phyloP scores from a whole-genome alignment of 2,329 filamentous ascomycete species.

The Talaromyces sp. region DNA sequence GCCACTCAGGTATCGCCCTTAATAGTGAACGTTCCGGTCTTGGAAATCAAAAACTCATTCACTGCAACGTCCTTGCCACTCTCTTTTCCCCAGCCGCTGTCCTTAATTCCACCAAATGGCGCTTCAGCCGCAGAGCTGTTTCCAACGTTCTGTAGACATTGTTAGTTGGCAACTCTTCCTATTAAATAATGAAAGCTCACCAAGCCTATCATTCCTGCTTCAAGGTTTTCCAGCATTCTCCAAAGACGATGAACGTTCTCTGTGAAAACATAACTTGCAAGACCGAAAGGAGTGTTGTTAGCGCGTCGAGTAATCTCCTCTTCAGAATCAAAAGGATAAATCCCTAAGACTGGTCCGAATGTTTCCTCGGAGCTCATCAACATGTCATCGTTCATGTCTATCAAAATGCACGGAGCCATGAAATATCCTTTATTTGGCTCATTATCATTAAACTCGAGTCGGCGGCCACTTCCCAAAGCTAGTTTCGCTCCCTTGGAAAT shows the following conservation, averaged over 20 bases:
- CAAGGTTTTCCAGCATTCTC: constrained; percentile 36
- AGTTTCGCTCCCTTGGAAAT: constrained; percentile 49
- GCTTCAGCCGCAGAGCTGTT: constrained; percentile 19
- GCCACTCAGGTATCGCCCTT: constrained; percentile 11
- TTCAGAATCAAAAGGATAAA: constrained; percentile 52
- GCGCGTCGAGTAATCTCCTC: constrained; percentile 40
- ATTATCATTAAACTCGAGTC: constrained; percentile 24
- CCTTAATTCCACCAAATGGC: constrained; percentile 23
- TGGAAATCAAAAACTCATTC: constrained; percentile 37
- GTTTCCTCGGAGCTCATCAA: constrained; percentile 52
- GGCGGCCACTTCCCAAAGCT: constrained; percentile 41
- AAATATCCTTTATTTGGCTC: constrained; percentile 53
- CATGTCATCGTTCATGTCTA: constrained; percentile 49
- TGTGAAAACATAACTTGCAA: constrained; percentile 44
- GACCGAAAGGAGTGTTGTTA: constrained; percentile 40
- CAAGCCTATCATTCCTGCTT: constrained; percentile 40
- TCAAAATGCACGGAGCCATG: constrained; percentile 52
- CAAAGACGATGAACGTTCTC: constrained; percentile 40
- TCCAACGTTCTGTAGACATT: constrained; percentile 19
- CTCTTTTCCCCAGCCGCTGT: constrained; percentile 26
- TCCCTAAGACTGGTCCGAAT: constrained; percentile 57
- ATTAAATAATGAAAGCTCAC: background rate
- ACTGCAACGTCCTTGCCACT: constrained; percentile 19
- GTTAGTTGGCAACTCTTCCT: background rate
- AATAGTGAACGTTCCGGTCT: constrained; percentile 43